Evolutionary conservation across 2,329 filamentous ascomycete species (phyloP).

Genomic region (Alternaria conjuncta): DNA sequence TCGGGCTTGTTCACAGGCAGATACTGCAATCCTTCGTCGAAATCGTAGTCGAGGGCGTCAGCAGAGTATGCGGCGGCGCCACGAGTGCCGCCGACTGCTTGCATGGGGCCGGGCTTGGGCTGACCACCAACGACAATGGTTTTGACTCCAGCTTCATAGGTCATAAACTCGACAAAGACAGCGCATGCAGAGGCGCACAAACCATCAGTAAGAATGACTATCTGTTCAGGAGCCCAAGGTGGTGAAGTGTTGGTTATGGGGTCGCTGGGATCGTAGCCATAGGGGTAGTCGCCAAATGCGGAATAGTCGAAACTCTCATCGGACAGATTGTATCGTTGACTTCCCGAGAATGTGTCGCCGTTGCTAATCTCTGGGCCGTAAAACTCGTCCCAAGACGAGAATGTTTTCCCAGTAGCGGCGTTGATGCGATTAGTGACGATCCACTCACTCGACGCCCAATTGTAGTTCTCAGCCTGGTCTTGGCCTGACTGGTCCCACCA

Average conservation of each 20-base stretch:
- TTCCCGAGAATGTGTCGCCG: constrained; percentile 44
- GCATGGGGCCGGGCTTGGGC: constrained; percentile 52
- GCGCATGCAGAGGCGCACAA: constrained; percentile 64
- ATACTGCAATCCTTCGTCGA: background rate
- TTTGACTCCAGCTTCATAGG: constrained; percentile 55
- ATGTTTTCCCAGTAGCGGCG: constrained; percentile 35
- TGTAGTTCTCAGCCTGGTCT: constrained; percentile 1
- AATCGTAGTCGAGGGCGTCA: constrained; percentile 32
- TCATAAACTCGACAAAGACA: constrained; percentile 58
- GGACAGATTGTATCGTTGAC: constrained; percentile 8
- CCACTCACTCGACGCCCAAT: constrained; percentile 23
- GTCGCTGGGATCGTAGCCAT: background rate
- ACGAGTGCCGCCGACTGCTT: constrained; percentile 59
- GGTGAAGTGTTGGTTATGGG: background rate
- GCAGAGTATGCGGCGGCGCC: constrained; percentile 52
- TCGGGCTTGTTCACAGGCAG: background rate
- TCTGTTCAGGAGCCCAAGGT: background rate
- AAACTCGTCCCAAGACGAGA: constrained; percentile 51
- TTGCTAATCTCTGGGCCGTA: constrained; percentile 31
- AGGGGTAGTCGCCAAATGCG: background rate
- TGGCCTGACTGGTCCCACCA: constrained; percentile 5
- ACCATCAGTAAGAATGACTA: constrained; percentile 57
- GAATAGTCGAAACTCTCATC: background rate
- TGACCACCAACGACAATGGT: constrained; percentile 64
- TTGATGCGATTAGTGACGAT: constrained; percentile 22